Conservation (phyloP, 1,284 basidiomycete genomes). For the Rhodotorula mucilaginosa region DNA sequence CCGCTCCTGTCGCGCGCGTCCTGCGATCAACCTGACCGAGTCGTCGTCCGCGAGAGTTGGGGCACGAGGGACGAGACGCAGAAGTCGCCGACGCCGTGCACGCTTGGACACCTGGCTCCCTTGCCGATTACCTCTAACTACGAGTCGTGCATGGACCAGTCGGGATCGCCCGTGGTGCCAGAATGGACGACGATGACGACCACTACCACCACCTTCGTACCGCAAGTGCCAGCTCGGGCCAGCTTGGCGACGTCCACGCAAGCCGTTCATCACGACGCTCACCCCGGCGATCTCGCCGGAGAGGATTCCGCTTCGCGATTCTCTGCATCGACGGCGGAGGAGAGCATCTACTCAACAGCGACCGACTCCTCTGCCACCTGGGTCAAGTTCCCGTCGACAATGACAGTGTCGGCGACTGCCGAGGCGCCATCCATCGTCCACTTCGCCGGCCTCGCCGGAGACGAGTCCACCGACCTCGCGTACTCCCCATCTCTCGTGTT, state of each 20-base stretch:
- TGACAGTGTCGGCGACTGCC: no score
- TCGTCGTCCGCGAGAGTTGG: not conserved
- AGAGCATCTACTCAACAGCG: not conserved
- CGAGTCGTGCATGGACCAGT: no score
- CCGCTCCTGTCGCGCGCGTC: not conserved
- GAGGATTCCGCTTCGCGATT: conserved; percentile 1
- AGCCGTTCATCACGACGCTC: no score
- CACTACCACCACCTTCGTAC: no score
- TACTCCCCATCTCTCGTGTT: not conserved
- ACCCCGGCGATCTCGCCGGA: not conserved
- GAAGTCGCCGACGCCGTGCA: not conserved
- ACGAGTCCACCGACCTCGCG: no score
- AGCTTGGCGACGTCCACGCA: not conserved
- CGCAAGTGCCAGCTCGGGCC: not conserved
- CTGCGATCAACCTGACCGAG: not conserved
- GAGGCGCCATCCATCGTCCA: no score
- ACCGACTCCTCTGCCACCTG: no score
- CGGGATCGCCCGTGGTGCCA: no score
- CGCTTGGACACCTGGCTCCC: no score
- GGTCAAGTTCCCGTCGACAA: no score
- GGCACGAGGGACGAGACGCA: conserved; percentile 7
- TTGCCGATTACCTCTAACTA: not conserved
- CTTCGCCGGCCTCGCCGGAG: no score
- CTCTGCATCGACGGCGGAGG: conserved; percentile 4
- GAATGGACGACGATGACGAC: no score